Percentiles rank a stretch among this genome's conserved stretches.
These are phyloP conservation scores for Aureobasidium subglaciale DNA, from an alignment of 2,329 filamentous ascomycete species.

Conservation along the genomic window DNA sequence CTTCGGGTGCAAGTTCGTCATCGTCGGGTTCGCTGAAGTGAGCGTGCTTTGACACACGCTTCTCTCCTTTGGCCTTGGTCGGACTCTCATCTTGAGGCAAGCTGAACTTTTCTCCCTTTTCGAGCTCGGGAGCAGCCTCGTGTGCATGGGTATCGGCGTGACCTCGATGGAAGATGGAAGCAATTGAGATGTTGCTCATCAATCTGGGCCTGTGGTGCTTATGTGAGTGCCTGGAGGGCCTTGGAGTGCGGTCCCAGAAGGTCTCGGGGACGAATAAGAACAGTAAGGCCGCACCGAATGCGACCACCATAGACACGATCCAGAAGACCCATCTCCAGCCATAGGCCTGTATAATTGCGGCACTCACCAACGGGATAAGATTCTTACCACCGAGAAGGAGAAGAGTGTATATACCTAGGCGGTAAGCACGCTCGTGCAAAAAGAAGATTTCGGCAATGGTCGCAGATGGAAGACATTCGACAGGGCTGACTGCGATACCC, in stretches of 20 bases:
- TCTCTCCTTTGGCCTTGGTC: not conserved
- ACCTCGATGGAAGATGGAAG: slow-evolving; percentile 24
- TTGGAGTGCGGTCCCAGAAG: slow-evolving; percentile 84
- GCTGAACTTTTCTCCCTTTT: not conserved
- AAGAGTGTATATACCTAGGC: slow-evolving; percentile 87
- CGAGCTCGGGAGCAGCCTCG: slow-evolving; percentile 6
- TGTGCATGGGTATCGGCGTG: slow-evolving; percentile 15
- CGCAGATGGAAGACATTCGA: slow-evolving; percentile 86
- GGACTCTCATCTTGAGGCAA: not conserved
- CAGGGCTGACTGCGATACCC: slow-evolving; percentile 79
- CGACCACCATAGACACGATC: slow-evolving; percentile 77
- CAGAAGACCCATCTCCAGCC: slow-evolving; percentile 60
- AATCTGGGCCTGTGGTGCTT: slow-evolving; percentile 21
- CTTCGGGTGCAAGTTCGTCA: not conserved
- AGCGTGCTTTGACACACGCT: slow-evolving; percentile 23
- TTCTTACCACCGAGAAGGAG: slow-evolving; percentile 83
- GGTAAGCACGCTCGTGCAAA: slow-evolving; percentile 85
- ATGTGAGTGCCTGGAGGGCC: slow-evolving; percentile 33
- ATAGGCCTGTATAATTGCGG: slow-evolving; percentile 68
- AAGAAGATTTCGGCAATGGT: slow-evolving; percentile 97
- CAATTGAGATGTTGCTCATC: slow-evolving; percentile 20
- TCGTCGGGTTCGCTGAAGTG: slow-evolving; percentile 20
- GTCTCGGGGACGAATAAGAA: slow-evolving; percentile 93
- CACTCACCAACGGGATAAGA: slow-evolving; percentile 76
- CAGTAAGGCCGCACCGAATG: slow-evolving; percentile 60